Percentiles rank a stretch among this genome's conserved stretches.
Evolutionary conservation across 2,329 filamentous ascomycete species (phyloP).

Genomic region (Cladosporium sphaerospermum): DNA sequence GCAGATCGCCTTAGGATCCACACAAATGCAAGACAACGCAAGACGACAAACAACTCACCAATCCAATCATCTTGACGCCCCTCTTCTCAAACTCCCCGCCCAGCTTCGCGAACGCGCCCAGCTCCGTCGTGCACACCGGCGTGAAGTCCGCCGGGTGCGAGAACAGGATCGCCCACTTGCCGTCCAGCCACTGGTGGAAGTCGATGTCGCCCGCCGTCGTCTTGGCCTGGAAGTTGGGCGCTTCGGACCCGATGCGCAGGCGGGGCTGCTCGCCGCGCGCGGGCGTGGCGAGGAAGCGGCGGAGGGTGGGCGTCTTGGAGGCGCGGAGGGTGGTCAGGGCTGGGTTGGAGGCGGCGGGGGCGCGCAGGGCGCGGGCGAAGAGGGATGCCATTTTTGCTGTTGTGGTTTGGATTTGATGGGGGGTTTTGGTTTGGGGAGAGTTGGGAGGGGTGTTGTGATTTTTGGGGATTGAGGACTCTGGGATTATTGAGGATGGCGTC

Average conservation of each 20-base stretch:
- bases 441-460: not conserved
- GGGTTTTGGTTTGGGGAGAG: not conserved
- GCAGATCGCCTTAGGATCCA: not conserved
- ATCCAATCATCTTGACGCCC: slow-evolving; percentile 83
- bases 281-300: slow-evolving; percentile 24
- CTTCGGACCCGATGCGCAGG: slow-evolving; percentile 45
- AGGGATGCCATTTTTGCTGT: not conserved
- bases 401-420: not conserved
- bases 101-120: slow-evolving; percentile 86
- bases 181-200: slow-evolving; percentile 75
- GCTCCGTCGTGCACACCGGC: slow-evolving; percentile 91
- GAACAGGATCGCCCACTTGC: slow-evolving; percentile 77
- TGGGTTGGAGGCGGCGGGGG: slow-evolving; percentile 3
- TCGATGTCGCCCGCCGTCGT: slow-evolving; percentile 70
- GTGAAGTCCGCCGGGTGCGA: slow-evolving; percentile 85
- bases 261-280: slow-evolving; percentile 34
- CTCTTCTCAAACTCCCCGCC: slow-evolving; percentile 82
- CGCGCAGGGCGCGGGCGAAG: slow-evolving; percentile 6
- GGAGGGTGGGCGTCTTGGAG: slow-evolving; percentile 13
- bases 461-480: not conserved
- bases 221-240: slow-evolving; percentile 78
- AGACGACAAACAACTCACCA: slow-evolving; percentile 37
- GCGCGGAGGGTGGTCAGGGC: slow-evolving; percentile 4
- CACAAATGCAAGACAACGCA: not conserved
- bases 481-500: slow-evolving; percentile 3